Evolutionary conservation across 2,329 filamentous ascomycete genomes (phyloP), one percentile per base, ranked within the genome.

Genomic region (Ramularia endophylla): DNA sequence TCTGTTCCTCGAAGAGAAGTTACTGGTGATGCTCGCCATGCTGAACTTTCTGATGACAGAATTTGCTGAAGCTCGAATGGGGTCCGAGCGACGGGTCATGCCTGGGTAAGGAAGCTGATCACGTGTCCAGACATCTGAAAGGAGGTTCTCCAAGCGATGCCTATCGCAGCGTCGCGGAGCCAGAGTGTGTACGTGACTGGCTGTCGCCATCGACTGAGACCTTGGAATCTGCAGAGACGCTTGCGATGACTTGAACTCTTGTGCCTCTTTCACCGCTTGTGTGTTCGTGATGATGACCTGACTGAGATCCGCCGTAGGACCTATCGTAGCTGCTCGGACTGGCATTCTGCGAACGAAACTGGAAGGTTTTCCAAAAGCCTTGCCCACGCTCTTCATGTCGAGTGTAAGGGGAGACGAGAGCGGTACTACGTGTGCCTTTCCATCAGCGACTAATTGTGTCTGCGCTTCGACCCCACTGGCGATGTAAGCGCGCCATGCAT

Each of bases 241-340:
- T 48, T 64, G 67, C 19, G 62, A 65, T 11, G 48, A 59, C 27
- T 72, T 63, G 4, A 54, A 46, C 2, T 51, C 61, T 4, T 75
- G 64, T 5, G 67, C 60, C 31, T 82, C 76, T 53, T 80, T 82
- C 34, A 78, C 70, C 2, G 78, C 75, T 53, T 81, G 81, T 0
- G 89, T 95, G 56, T 94, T 94, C 58, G 86, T 90, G 57, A 95
- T 78, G 35, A 94, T 83, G 38, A 95, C 80, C 56, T 92, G 85
- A 48, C 77, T 83, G 38, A 83, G 63, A 29, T 80, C 73, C 11
- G 77, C 75, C 52, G 80, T 85, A 11, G 80, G 72, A 12, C 83
- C 81, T 17, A 88, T 72, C 0, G 87, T 87, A 2, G 83, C 81
- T 19, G 87, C 79, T 45, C 87, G 77, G 47, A 94, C 82, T 2